Conservation (phyloP, 2,329 filamentous ascomycete species). For the Nemania abortiva region DNA sequence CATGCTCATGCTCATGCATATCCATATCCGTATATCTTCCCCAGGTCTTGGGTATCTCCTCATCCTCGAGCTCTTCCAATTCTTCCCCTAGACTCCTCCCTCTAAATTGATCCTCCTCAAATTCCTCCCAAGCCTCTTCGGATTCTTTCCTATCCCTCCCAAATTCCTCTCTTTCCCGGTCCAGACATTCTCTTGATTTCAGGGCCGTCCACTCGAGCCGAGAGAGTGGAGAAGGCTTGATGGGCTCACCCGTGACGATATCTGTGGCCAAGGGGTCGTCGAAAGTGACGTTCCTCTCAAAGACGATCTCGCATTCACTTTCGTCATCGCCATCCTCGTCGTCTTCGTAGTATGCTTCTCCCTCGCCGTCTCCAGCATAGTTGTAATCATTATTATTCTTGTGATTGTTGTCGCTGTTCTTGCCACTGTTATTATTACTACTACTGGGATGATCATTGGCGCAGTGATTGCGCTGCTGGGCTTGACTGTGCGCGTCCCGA, state of each 20-base stretch:
- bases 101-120: background rate
- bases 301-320: slow-evolving; percentile 32
- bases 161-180: slow-evolving; percentile 11
- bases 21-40: background rate
- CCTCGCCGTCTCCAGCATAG: background rate
- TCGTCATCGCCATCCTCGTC: slow-evolving; percentile 20
- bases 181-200: slow-evolving; percentile 17
- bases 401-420: background rate
- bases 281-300: slow-evolving; percentile 35
- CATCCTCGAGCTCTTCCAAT: background rate
- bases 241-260: slow-evolving; percentile 25
- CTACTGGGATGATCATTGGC: background rate
- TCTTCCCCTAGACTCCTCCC: background rate
- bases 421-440: background rate
- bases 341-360: background rate
- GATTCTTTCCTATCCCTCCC: background rate
- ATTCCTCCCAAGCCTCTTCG: background rate
- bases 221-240: slow-evolving; percentile 19
- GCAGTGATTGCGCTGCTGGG: background rate
- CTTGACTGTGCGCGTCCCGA: background rate
- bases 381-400: background rate
- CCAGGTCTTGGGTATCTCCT: background rate
- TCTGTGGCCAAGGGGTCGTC: slow-evolving; percentile 35
- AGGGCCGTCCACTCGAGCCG: slow-evolving; percentile 32
- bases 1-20: background rate